Percentiles rank a stretch among this genome's conserved stretches.
These are phyloP conservation scores for Priceomyces haplophilus DNA, from an alignment of 805 yeast species.

Conservation along the genomic window DNA sequence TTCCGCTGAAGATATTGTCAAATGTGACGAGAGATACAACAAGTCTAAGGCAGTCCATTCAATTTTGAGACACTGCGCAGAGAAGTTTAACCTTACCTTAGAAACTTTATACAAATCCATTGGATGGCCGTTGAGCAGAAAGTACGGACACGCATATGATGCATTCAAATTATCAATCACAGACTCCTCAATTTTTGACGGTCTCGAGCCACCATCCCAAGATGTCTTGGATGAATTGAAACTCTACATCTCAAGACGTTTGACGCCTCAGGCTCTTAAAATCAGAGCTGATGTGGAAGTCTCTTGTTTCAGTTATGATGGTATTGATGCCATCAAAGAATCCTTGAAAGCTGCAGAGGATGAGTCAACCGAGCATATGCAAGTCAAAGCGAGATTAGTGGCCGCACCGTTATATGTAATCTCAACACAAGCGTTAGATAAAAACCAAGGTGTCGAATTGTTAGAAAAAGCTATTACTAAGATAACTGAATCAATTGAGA, in stretches of 20 bases:
- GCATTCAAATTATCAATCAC: constrained; percentile 96
- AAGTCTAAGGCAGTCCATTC: constrained; percentile 97
- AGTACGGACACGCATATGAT: constrained; percentile 95
- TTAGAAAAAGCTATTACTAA: constrained; percentile 77
- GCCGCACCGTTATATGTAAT: constrained; percentile 97
- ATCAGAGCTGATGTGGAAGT: constrained; percentile 98
- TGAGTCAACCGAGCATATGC: constrained; percentile 76
- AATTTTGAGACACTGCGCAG: constrained; percentile 97
- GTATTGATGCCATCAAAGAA: constrained; percentile 92
- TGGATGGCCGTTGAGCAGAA: constrained; percentile 97
- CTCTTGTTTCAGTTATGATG: constrained; percentile 95
- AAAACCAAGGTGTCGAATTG: constrained; percentile 78
- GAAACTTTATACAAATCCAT: constrained; percentile 82
- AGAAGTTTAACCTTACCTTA: constrained; percentile 83
- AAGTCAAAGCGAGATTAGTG: constrained; percentile 89
- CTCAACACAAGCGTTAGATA: constrained; percentile 89
- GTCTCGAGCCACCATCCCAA: constrained; percentile 63
- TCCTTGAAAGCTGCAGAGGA: constrained; percentile 87
- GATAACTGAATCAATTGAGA: constrained; percentile 65
- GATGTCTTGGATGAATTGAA: constrained; percentile 83
- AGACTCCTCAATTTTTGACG: constrained; percentile 83
- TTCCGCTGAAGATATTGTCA: constrained; percentile 93
- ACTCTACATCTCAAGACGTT: constrained; percentile 82
- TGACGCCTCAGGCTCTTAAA: constrained; percentile 97
- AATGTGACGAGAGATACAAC: constrained; percentile 96